Conservation (phyloP, 2,329 filamentous ascomycete species). For the Chrysoporthe puriensis region DNA sequence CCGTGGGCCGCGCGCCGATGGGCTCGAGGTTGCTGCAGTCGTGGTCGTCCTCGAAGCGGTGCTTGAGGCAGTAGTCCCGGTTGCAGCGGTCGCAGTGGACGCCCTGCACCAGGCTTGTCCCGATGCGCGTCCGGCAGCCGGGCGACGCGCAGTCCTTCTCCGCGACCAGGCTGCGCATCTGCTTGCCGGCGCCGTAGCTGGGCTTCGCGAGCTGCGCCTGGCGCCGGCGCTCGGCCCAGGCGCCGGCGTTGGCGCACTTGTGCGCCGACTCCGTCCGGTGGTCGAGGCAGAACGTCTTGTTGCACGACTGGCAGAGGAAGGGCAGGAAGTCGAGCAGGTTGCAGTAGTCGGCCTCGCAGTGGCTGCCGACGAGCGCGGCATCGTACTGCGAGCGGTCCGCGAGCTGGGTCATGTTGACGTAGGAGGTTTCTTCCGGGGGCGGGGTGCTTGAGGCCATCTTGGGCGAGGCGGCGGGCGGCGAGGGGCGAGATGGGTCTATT, state of each 20-base stretch:
- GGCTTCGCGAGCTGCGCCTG: constrained; percentile 57
- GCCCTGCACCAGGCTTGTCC: constrained; percentile 68
- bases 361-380: constrained; percentile 81
- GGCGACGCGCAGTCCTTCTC: constrained; percentile 71
- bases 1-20: constrained; percentile 51
- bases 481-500: background rate
- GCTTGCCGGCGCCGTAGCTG: constrained; percentile 58
- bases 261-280: constrained; percentile 88
- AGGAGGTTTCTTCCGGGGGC: constrained; percentile 53
- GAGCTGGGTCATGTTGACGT: constrained; percentile 71
- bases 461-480: constrained; percentile 22
- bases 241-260: constrained; percentile 63
- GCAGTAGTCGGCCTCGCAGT: constrained; percentile 92
- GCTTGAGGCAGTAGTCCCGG: constrained; percentile 76
- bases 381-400: constrained; percentile 52
- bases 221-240: constrained; percentile 63
- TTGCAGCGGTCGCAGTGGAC: constrained; percentile 75
- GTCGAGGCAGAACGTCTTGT: constrained; percentile 85
- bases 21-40: constrained; percentile 77
- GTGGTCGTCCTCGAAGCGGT: constrained; percentile 79
- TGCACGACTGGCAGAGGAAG: constrained; percentile 90
- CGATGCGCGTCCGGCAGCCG: constrained; percentile 71
- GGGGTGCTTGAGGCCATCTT: constrained; percentile 57
- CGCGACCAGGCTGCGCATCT: constrained; percentile 56
- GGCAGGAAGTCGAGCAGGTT: constrained; percentile 95